Conservation (phyloP, 257 asterid species). For the Nicotiana obtusifolia region DNA sequence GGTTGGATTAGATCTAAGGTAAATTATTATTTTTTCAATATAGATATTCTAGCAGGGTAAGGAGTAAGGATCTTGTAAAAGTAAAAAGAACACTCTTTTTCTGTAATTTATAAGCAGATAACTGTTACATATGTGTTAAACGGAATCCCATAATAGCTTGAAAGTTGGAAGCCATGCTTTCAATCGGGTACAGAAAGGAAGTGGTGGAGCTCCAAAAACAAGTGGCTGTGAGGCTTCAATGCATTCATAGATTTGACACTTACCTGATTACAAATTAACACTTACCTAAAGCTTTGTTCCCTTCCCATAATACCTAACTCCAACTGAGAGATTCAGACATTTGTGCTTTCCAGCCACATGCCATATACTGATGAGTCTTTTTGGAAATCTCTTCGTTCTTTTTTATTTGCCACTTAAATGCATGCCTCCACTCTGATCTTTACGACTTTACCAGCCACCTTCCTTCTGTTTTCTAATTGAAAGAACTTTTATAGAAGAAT, state of each 20-base stretch:
- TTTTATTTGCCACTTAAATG: neutral
- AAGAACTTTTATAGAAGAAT: neutral
- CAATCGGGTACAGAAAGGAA: neutral
- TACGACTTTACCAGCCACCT: neutral
- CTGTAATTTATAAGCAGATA: neutral
- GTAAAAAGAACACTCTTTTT: neutral
- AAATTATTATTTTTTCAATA: too few species aligned
- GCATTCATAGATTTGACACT: constrained; percentile 47
- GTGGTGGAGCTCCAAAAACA: neutral
- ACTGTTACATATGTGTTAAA: neutral
- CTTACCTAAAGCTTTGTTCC: constrained; percentile 58
- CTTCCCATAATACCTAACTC: constrained; percentile 63
- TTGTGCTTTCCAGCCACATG: constrained; percentile 42
- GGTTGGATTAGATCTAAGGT: too few species aligned
- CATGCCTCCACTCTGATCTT: too few species aligned
- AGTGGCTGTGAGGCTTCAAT: constrained; percentile 14
- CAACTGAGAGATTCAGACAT: neutral
- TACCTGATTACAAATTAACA: constrained; percentile 52
- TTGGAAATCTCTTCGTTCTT: neutral
- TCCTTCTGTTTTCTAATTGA: neutral
- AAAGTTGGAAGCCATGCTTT: neutral
- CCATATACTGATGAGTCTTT: constrained; percentile 14
- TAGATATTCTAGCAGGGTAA: neutral
- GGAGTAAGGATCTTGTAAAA: neutral
- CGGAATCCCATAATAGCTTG: neutral